phyloP scores from a whole-genome alignment of 495 filamentous ascomycete species.

The Amphirosellinia nigrospora region DNA sequence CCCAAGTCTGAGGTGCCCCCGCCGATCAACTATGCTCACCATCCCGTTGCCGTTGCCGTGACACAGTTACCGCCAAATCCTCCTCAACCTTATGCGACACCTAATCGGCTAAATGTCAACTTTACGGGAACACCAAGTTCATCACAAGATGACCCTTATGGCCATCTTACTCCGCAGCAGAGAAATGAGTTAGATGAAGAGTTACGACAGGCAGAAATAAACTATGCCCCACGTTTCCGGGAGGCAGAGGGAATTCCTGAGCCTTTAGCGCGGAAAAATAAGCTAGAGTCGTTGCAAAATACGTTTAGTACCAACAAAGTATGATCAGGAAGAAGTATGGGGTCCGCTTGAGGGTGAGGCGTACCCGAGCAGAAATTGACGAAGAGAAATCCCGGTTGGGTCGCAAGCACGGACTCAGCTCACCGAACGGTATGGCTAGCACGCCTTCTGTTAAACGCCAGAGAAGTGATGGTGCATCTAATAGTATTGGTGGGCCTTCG shows the following conservation, averaged over 20 bases:
- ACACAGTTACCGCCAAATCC: constrained; percentile 1
- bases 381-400: constrained; percentile 49
- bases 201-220: constrained; percentile 44
- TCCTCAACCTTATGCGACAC: constrained; percentile 22
- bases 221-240: constrained; percentile 45
- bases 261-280: constrained; percentile 38
- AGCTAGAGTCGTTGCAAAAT: constrained; percentile 51
- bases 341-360: constrained; percentile 52
- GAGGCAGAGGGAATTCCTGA: constrained; percentile 46
- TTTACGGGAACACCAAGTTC: background rate
- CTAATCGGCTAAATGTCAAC: constrained; percentile 5
- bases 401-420: constrained; percentile 26
- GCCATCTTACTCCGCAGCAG: constrained; percentile 40
- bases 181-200: constrained; percentile 43
- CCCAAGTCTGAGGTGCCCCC: background rate
- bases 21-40: background rate
- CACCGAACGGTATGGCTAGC: background rate
- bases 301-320: constrained; percentile 54
- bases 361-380: constrained; percentile 50
- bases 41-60: background rate
- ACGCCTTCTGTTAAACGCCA: constrained; percentile 30
- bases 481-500: background rate
- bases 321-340: constrained; percentile 57
- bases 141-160: constrained; percentile 44
- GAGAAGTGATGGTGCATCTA: constrained; percentile 30